A percentile compares a stretch with the other conserved stretches of the same genome.
phyloP scores from a whole-genome alignment of 495 filamentous ascomycete species.

The Letharia lupina region DNA sequence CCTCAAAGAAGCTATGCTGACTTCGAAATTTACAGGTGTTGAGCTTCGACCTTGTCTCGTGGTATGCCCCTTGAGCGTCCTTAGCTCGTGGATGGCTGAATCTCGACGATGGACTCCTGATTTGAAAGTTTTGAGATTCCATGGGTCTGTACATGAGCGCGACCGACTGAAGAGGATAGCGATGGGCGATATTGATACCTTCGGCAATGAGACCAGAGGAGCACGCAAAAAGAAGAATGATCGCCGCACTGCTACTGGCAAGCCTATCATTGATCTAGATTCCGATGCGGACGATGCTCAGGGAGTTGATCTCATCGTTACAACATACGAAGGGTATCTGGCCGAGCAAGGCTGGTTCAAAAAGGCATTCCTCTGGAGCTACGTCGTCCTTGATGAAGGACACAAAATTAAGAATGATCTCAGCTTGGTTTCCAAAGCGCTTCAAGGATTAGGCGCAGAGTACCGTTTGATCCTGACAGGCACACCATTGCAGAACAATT shows the following conservation, averaged over 20 bases:
- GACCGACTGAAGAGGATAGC: constrained; percentile 43
- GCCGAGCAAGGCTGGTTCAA: constrained; percentile 53
- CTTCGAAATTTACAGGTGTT: too few relatives aligned
- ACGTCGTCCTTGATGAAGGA: constrained; percentile 52
- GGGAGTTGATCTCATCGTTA: constrained; percentile 46
- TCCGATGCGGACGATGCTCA: constrained; percentile 30
- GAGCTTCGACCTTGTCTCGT: constrained; percentile 49
- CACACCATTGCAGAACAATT: constrained; percentile 59
- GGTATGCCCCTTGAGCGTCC: constrained; percentile 50
- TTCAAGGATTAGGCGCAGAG: constrained; percentile 47
- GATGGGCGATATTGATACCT: constrained; percentile 33
- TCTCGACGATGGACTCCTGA: constrained; percentile 49
- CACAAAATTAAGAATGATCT: constrained; percentile 54
- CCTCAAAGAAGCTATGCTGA: too few relatives aligned
- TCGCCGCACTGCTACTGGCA: constrained; percentile 29
- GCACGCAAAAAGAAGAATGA: constrained; percentile 19
- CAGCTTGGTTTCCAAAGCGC: constrained; percentile 40
- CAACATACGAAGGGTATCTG: constrained; percentile 53
- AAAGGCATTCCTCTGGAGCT: constrained; percentile 49
- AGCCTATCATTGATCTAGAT: constrained; percentile 30
- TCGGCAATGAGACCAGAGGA: constrained; percentile 33
- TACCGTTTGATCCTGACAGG: constrained; percentile 55
- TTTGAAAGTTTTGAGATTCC: constrained; percentile 48
- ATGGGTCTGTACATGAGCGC: constrained; percentile 45
- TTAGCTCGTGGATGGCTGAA: constrained; percentile 51